Conservation (phyloP, 176 grass and related monocot species). For the Lolium multiflorum region DNA sequence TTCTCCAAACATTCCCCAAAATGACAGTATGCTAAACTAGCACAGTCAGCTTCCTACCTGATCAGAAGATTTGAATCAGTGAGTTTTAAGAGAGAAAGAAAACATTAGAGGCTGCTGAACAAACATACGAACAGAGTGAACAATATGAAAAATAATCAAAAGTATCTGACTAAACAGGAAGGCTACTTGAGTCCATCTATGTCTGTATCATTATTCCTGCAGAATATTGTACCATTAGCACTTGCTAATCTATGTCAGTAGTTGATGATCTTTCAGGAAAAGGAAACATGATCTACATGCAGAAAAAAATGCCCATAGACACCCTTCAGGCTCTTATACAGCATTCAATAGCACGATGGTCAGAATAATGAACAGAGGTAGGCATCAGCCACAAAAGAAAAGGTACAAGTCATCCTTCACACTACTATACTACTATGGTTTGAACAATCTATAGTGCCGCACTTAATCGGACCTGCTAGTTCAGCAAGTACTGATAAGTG, state of each 20-base stretch:
- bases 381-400: neutral
- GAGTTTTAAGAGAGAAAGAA: neutral
- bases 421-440: neutral
- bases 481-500: neutral
- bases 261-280: neutral
- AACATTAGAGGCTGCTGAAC: neutral
- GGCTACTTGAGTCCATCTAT: neutral
- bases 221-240: neutral
- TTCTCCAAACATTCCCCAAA: neutral
- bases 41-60: conserved; percentile 6
- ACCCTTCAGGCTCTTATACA: neutral
- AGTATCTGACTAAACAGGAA: neutral
- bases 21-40: neutral
- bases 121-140: neutral
- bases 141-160: neutral
- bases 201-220: neutral
- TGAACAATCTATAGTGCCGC: neutral
- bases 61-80: neutral
- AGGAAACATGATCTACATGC: neutral
- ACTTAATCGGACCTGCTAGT: neutral
- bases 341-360: neutral
- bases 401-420: neutral
- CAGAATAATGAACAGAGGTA: neutral
- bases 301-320: neutral
- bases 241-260: neutral